Conservation (phyloP, 78 protist species). For the Tieghemostelium lacteum region DNA sequence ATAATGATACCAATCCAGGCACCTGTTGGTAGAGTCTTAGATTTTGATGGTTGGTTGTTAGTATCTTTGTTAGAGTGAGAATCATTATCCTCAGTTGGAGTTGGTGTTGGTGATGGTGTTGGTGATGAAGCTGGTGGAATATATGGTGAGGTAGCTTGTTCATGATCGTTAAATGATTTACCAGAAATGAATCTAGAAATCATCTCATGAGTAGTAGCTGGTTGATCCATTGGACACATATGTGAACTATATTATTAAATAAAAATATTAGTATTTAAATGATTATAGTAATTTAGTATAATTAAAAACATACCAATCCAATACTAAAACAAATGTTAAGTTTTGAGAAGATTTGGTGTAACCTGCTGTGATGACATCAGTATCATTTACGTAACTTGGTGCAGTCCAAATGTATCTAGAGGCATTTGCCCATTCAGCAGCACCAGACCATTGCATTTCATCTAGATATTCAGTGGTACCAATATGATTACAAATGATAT, state of each 20-base stretch:
- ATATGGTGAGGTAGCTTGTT: not conserved
- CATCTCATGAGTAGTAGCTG: constrained; percentile 29
- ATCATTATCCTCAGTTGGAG: not conserved
- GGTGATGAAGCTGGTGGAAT: not conserved
- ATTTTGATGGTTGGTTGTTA: too few relatives aligned
- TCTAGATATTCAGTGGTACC: constrained; percentile 49
- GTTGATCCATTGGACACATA: constrained; percentile 60
- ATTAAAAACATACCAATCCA: not conserved
- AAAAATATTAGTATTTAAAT: not conserved
- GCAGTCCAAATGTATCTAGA: constrained; percentile 37
- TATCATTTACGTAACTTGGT: not conserved
- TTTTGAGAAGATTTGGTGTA: constrained; percentile 21
- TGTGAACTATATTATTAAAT: too few relatives aligned
- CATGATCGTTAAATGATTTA: not conserved
- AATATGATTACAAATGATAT: constrained; percentile 70
- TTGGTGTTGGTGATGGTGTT: constrained; percentile 1
- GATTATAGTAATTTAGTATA: not conserved
- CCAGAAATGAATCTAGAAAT: constrained; percentile 15
- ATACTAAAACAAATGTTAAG: constrained; percentile 19
- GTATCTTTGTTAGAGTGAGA: too few relatives aligned
- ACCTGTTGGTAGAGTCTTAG: constrained; percentile 11
- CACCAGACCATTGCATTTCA: constrained; percentile 23
- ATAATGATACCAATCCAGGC: constrained; percentile 44
- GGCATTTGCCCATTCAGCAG: constrained; percentile 25
- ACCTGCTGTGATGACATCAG: constrained; percentile 20